Evolutionary conservation across 805 yeast genomes (phyloP).

Genomic region (Saccharomyces mikatae): DNA sequence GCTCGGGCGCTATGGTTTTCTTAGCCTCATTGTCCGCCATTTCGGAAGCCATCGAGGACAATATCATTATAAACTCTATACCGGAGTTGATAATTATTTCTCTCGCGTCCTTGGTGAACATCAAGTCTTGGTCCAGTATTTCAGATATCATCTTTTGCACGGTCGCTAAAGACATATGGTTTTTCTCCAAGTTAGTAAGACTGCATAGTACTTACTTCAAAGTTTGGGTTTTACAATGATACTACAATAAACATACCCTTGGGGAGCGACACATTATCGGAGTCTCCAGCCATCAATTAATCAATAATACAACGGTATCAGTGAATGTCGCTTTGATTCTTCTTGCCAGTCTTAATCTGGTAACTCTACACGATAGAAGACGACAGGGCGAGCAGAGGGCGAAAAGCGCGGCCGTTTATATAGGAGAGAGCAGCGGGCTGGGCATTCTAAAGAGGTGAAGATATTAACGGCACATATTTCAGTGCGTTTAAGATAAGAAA

Average conservation of each 20-base stretch:
- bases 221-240: not conserved
- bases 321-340: slow-evolving; percentile 13
- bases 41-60: slow-evolving; percentile 88
- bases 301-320: not conserved
- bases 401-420: slow-evolving; percentile 4
- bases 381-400: slow-evolving; percentile 1
- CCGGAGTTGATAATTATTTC: slow-evolving; percentile 95
- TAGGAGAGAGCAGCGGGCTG: not conserved
- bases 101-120: slow-evolving; percentile 86
- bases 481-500: not conserved
- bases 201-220: not conserved
- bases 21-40: slow-evolving; percentile 94
- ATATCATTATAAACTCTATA: slow-evolving; percentile 89
- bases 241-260: slow-evolving; percentile 25
- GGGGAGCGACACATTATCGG: slow-evolving; percentile 38
- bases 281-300: slow-evolving; percentile 18
- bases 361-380: not conserved
- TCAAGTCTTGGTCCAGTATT: slow-evolving; percentile 77
- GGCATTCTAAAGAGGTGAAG: not conserved
- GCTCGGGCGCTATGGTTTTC: slow-evolving; percentile 94
- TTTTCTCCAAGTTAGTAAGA: slow-evolving; percentile 12
- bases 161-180: slow-evolving; percentile 54
- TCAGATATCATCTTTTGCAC: slow-evolving; percentile 92
- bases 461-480: not conserved
- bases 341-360: not conserved